Evolutionary conservation across 2,329 filamentous ascomycete species (phyloP), one percentile per base, ranked within the genome.

Genomic region (Apiospora hydei): DNA sequence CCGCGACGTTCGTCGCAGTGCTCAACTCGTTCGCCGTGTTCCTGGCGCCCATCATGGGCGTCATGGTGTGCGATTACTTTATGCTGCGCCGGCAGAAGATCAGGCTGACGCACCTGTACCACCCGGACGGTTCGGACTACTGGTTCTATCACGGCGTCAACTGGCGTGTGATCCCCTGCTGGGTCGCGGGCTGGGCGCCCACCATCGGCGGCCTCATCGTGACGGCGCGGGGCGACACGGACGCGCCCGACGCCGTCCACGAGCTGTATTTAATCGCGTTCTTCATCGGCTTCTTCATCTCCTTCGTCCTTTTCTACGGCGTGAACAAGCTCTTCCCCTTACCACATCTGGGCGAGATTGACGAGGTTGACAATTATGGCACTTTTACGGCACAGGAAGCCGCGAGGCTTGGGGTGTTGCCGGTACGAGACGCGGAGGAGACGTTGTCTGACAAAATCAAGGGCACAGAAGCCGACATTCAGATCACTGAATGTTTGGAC

Each of bases 161-260:
- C 69, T 83, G 80, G 81, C 75, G 82, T 6, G 81, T 81, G 0
- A 76, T 84, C 26, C 78, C 81, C 4, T 80, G 82, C 13, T 85
- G 84, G 84, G 75, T 82, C 0, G 82, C 80, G 66, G 84, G 83
- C 4, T 84, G 82, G 81, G 81, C 80, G n/a, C 83, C 82, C 2
- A 84, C 82, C 0, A 79, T 86, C 69, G 79, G 83, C 11, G 81
- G 83, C 18, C 74, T 84, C 64, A 69, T 84, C 26, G 76, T 82
- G 68, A 82, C 79, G 7, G 80, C 82, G 11, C 72, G 79, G 26
- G 76, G 79, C 61, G 79, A 73, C 72, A n/a, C 76, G 11, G n/a
- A 26, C 70, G 24, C 71, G 43, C 73, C 73, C 7, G 66, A 67
- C n/a, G 73, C 70, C 5, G 47, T 74, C 8, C 69, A 51, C 43